Percentiles rank a stretch among this genome's conserved stretches.
phyloP scores from a whole-genome alignment of 2,329 filamentous ascomycete species.

The Penicillium brasilianum region DNA sequence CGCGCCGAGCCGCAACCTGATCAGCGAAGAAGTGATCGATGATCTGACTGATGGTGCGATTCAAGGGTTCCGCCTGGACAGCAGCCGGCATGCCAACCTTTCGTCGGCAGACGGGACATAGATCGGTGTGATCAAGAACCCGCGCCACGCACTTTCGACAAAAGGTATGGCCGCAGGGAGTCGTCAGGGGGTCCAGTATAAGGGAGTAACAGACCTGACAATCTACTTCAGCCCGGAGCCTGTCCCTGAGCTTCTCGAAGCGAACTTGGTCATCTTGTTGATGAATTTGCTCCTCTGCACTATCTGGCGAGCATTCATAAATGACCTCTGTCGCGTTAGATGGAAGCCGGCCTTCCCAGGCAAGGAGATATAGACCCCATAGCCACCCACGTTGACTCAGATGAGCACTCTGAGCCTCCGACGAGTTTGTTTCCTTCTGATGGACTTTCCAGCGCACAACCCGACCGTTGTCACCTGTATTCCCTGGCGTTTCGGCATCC shows the following conservation, averaged over 20 bases:
- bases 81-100: slow-evolving; percentile 61
- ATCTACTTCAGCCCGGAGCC: slow-evolving; percentile 73
- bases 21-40: slow-evolving; percentile 73
- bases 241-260: slow-evolving; percentile 65
- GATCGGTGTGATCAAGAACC: slow-evolving; percentile 74
- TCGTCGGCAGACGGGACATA: slow-evolving; percentile 81
- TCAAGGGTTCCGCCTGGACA: slow-evolving; percentile 59
- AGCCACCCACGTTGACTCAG: slow-evolving; percentile 44
- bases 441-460: slow-evolving; percentile 35
- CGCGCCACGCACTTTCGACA: slow-evolving; percentile 79
- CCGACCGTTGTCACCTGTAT: slow-evolving; percentile 40
- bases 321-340: slow-evolving; percentile 60
- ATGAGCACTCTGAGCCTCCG: slow-evolving; percentile 11
- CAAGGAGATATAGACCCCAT: slow-evolving; percentile 69
- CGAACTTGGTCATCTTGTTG: slow-evolving; percentile 18
- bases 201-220: slow-evolving; percentile 87
- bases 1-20: slow-evolving; percentile 62
- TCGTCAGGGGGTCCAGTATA: slow-evolving; percentile 82
- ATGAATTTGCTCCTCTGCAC: slow-evolving; percentile 12
- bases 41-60: slow-evolving; percentile 67
- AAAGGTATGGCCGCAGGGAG: slow-evolving; percentile 86
- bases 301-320: slow-evolving; percentile 48
- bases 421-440: slow-evolving; percentile 13
- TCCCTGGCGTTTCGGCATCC: slow-evolving; percentile 9
- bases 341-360: slow-evolving; percentile 63